phyloP scores from a whole-genome alignment of 1,284 basidiomycete species.

The Tremellales sp. region DNA sequence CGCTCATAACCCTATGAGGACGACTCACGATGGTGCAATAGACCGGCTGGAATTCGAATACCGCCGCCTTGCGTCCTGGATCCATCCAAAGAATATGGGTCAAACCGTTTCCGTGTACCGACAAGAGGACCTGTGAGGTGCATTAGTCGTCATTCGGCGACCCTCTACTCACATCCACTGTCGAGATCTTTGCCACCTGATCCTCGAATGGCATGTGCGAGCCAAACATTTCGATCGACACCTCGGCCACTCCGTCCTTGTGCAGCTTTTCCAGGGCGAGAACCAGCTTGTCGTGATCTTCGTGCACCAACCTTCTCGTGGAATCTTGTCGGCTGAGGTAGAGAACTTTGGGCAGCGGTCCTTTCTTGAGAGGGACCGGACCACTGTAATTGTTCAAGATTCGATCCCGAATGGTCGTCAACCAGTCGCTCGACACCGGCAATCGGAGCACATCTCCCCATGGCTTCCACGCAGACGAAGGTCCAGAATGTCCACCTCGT shows the following conservation, averaged over 20 bases:
- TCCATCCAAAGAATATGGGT: slow-evolving; percentile 28
- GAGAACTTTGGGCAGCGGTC: slow-evolving; percentile 15
- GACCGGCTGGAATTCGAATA: slow-evolving; percentile 23
- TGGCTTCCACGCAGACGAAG: slow-evolving; percentile 23
- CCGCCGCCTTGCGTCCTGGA: slow-evolving; percentile 11
- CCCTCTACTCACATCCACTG: slow-evolving; percentile 17
- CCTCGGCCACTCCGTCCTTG: slow-evolving; percentile 15
- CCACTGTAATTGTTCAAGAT: slow-evolving; percentile 20
- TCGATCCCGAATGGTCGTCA: slow-evolving; percentile 22
- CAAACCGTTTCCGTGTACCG: slow-evolving; percentile 26
- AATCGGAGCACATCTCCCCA: slow-evolving; percentile 33
- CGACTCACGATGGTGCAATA: slow-evolving; percentile 20
- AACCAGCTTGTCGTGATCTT: slow-evolving; percentile 15
- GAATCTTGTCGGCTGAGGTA: slow-evolving; percentile 22
- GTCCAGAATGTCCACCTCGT: slow-evolving; percentile 22
- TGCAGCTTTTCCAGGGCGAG: slow-evolving; percentile 12
- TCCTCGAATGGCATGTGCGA: slow-evolving; percentile 13
- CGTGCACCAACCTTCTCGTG: slow-evolving; percentile 12
- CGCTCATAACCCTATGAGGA: background rate
- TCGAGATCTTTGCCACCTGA: slow-evolving; percentile 22
- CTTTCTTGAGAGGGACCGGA: slow-evolving; percentile 7
- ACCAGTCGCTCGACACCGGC: slow-evolving; percentile 24
- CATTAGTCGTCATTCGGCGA: background rate
- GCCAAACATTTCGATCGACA: slow-evolving; percentile 12
- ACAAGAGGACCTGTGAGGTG: slow-evolving; percentile 16